Evolutionary conservation across 495 filamentous ascomycete species (phyloP).

Genomic region (Chaetomium cochliodes): DNA sequence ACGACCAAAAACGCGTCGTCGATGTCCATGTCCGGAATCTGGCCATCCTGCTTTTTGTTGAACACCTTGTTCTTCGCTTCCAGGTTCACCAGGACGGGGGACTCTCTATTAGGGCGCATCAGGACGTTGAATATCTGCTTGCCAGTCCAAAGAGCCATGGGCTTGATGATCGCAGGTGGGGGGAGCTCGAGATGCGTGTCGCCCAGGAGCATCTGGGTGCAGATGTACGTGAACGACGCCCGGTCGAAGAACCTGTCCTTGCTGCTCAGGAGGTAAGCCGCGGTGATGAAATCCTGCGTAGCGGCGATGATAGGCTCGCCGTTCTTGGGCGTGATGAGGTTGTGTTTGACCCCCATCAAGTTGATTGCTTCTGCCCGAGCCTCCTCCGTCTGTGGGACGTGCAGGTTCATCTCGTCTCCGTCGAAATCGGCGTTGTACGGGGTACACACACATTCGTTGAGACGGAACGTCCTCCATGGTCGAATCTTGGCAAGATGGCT

Average conservation of each 20-base stretch:
- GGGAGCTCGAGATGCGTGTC: constrained; percentile 79
- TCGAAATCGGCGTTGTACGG: constrained; percentile 99
- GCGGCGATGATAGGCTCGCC: constrained; percentile 97
- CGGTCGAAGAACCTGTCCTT: constrained; percentile 93
- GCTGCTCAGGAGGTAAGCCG: constrained; percentile 83
- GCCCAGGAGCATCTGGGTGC: constrained; percentile 89
- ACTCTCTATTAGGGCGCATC: constrained; percentile 84
- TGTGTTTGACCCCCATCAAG: constrained; percentile 97
- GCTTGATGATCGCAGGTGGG: constrained; percentile 79
- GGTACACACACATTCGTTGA: constrained; percentile 97
- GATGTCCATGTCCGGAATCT: constrained; percentile 69
- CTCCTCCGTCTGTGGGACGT: constrained; percentile 96
- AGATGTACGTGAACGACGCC: constrained; percentile 79
- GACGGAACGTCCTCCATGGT: constrained; percentile 91
- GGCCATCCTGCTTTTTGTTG: constrained; percentile 49
- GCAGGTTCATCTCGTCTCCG: constrained; percentile 99
- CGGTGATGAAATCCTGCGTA: constrained; percentile 98
- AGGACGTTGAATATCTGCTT: constrained; percentile 96
- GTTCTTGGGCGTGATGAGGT: constrained; percentile 92
- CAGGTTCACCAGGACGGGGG: constrained; percentile 80
- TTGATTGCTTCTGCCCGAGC: constrained; percentile 93
- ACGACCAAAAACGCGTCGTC: constrained; percentile 89
- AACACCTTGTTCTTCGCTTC: constrained; percentile 89
- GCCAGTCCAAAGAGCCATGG: constrained; percentile 89
- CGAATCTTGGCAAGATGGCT: constrained; percentile 89